Base-by-base conservation (phyloP, 495 filamentous ascomycete species). In the Hypoxylon trugodes region DNA sequence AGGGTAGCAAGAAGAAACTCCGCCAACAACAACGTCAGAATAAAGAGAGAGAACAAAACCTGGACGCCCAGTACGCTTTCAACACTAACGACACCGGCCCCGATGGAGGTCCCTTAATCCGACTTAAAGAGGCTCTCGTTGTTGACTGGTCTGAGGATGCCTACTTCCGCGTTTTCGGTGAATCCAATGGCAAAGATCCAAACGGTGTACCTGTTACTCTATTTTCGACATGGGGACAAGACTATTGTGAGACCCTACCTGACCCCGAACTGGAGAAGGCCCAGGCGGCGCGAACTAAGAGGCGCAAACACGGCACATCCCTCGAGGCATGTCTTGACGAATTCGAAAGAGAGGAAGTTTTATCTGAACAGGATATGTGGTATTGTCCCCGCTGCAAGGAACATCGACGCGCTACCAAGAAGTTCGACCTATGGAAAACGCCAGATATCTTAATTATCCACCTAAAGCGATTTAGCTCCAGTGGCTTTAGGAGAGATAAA, bases 371-470 rank as follows among this genome's bases (percentile, higher is more conserved):
- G 63, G 94, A 98, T 69, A 92, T 91, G 24, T 98, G 95, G 95
- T 97, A 91, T 68, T 98, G 95, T 64, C 93, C 91, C 53, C 85
- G 91, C 38, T 98, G 95, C 82, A 97, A 98, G 70, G 90, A 96
- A 61, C 89, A 96, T 67, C 87, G 90, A 7, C 86, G 91, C 19
- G 95, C 96, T 15, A 92, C 85, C 77, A 98, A 98, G 83, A 96
- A 93, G 68, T 92, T 98, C 25, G 92, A 98, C 71, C 82, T 98
- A 2, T 98, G 95, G 95, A 96, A 92, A 72, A 87, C 89, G 2
- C 95, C 95, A 6, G 95, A 98, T 73, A 94, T 98, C 49, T 81
- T 98, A 10, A 88, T 98, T 48, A 86, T 98, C 52, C 95, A 99
- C 69, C 82, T 98, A 4, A 98, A 98, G 81, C 85, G 95, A 13